Percentiles rank a stretch among this genome's conserved stretches.
Evolutionary conservation across 352 stramenopile genomes (phyloP).

Genomic region (Phytophthora europaea): DNA sequence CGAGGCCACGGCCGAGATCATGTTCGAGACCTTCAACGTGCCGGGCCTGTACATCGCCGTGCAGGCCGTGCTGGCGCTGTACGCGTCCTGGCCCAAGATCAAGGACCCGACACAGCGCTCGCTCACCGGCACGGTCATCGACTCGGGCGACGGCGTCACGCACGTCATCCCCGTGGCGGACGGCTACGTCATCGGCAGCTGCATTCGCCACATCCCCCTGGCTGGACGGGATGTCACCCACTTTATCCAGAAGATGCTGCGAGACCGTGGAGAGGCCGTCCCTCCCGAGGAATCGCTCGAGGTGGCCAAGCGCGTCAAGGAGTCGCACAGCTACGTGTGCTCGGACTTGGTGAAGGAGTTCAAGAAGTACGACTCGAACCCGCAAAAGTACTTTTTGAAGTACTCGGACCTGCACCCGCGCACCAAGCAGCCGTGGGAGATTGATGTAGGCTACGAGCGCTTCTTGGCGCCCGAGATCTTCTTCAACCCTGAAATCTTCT

Average conservation of each 20-base stretch:
- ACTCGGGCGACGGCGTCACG: constrained; percentile 95
- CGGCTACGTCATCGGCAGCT: constrained; percentile 96
- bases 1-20: constrained; percentile 96
- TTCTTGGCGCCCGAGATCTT: constrained; percentile 98
- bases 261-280: constrained; percentile 92
- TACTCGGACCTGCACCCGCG: constrained; percentile 85
- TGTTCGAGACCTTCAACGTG: constrained; percentile 98
- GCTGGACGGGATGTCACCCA: constrained; percentile 96
- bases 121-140: constrained; percentile 95
- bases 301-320: constrained; percentile 93
- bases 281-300: constrained; percentile 94
- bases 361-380: constrained; percentile 95
- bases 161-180: constrained; percentile 96
- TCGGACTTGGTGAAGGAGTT: constrained; percentile 97
- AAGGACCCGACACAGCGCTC: constrained; percentile 88
- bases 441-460: constrained; percentile 94
- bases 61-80: constrained; percentile 95
- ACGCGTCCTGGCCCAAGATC: constrained; percentile 94
- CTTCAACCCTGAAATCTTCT: constrained; percentile 98
- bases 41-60: constrained; percentile 96
- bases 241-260: constrained; percentile 96
- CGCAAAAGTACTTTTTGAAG: constrained; percentile 93
- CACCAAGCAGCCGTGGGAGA: constrained; percentile 88
- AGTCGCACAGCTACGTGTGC: constrained; percentile 96
- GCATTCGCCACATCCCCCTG: constrained; percentile 96